These are phyloP conservation scores for Backusella morwellensis DNA, from an alignment of 192 early-diverging fungal species.

Conservation along the genomic window DNA sequence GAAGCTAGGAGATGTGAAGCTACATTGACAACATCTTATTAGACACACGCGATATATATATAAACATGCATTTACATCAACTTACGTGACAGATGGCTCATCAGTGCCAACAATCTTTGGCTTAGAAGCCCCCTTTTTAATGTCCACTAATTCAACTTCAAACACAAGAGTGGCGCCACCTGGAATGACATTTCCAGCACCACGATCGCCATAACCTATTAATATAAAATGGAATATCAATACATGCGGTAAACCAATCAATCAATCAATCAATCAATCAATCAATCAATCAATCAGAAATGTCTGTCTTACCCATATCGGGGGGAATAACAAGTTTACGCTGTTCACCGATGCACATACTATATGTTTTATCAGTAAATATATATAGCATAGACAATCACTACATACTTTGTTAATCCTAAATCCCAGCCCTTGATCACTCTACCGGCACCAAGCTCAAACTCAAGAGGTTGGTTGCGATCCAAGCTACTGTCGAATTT, in stretches of 20 bases:
- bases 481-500: slow-evolving; percentile 76
- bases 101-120: not conserved
- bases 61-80: not conserved
- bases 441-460: slow-evolving; percentile 64
- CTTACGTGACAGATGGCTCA: not conserved
- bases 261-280: not conserved
- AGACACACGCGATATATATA: no score
- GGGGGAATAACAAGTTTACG: slow-evolving; percentile 72
- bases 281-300: not conserved
- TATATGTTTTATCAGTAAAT: not conserved
- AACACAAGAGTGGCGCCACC: slow-evolving; percentile 76
- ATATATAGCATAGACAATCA: not conserved
- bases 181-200: slow-evolving; percentile 78
- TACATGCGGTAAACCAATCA: not conserved
- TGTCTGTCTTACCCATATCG: slow-evolving; percentile 39
- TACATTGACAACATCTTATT: not conserved
- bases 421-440: slow-evolving; percentile 87
- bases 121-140: slow-evolving; percentile 19
- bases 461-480: slow-evolving; percentile 66
- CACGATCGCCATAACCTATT: slow-evolving; percentile 76
- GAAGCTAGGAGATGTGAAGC: slow-evolving; percentile 4
- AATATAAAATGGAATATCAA: not conserved
- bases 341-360: slow-evolving; percentile 84
- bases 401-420: slow-evolving; percentile 50
- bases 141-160: slow-evolving; percentile 72